Evolutionary conservation across 2,329 filamentous ascomycete species (phyloP), one percentile per base, ranked within the genome.

Genomic region (Arachnomyces sp.): DNA sequence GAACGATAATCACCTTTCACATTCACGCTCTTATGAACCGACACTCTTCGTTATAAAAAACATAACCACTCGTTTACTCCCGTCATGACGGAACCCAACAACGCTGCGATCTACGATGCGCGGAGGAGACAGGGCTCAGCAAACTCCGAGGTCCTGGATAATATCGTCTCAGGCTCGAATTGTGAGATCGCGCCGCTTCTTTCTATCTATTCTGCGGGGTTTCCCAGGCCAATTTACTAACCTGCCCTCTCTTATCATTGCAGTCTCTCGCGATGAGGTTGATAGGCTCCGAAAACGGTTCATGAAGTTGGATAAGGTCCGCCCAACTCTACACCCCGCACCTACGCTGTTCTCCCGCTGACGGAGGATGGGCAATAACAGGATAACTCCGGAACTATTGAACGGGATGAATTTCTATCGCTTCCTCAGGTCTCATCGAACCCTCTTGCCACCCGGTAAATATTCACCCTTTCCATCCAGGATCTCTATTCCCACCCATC

Each of bases 381-480:
- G 90, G 90, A 98, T 65, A 93, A 93, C 71, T 95, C 89, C 11
- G 92, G 92, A 53, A 96, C 92, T 35, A 95, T 98, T 67, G 92
- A 98, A 68, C 88, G 92, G 59, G 90, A 96, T 62, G 92, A 98
- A 65, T 98, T 98, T 66, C 81, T 98, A 51, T 92, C 86, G 57
- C 80, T 98, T 44, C 92, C 92, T 28, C 92, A 96, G 71, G 94
- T 98, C 62, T 94, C 88, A 42, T 95, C 90, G 36, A 98, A 98
- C 68, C 92, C 92, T 18, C 82, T 98, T 40, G 92, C 92, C 50
- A 96, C 92, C 56, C 84, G 90, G 85, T 88, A 72, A 55, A 66
- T 53, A n/a, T n/a, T n/a, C 35, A n/a, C 16, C 31, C 39, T 38
- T 12, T 36, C 25, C 13, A 43, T 37, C 21, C 15, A 37, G 6